Evolutionary conservation across 306 rosid genomes (phyloP).

Genomic region (Calophaca sinica): DNA sequence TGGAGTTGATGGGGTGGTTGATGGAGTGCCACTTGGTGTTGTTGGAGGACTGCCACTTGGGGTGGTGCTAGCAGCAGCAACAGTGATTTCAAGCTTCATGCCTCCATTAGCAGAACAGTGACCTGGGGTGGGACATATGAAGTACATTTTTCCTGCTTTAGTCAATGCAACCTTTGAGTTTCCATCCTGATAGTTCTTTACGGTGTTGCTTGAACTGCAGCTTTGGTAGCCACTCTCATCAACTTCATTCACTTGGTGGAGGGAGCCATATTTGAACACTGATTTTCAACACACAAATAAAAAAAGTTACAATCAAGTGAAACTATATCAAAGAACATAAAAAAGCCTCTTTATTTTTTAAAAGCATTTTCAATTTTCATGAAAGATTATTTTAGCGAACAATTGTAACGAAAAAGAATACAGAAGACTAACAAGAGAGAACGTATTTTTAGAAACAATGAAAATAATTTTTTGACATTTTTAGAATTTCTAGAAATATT

Average conservation of each 20-base stretch:
- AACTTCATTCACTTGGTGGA: slow-evolving; percentile 60
- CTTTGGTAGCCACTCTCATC: slow-evolving; percentile 36
- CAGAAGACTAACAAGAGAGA: too few relatives aligned
- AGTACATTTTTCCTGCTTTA: slow-evolving; percentile 51
- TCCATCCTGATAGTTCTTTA: slow-evolving; percentile 43
- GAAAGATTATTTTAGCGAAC: too few relatives aligned
- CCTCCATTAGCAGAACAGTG: slow-evolving; percentile 57
- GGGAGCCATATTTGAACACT: slow-evolving; percentile 63
- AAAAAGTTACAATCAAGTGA: background rate
- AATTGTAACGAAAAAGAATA: too few relatives aligned
- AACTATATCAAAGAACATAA: background rate
- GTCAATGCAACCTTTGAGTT: slow-evolving; percentile 49
- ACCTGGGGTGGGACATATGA: slow-evolving; percentile 57
- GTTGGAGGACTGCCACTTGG: slow-evolving; percentile 37
- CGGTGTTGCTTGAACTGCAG: slow-evolving; percentile 53
- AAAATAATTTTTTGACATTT: too few relatives aligned
- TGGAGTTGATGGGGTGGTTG: too few relatives aligned
- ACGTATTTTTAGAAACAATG: too few relatives aligned
- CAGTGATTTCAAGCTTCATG: slow-evolving; percentile 65
- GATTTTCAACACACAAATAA: background rate
- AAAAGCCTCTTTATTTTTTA: too few relatives aligned
- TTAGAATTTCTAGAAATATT: too few relatives aligned
- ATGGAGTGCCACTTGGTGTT: slow-evolving; percentile 39
- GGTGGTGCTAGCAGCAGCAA: slow-evolving; percentile 55
- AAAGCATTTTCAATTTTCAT: too few relatives aligned